phyloP scores from a whole-genome alignment of 1,284 basidiomycete species.

The Cutaneotrichosporon spelunceum region DNA sequence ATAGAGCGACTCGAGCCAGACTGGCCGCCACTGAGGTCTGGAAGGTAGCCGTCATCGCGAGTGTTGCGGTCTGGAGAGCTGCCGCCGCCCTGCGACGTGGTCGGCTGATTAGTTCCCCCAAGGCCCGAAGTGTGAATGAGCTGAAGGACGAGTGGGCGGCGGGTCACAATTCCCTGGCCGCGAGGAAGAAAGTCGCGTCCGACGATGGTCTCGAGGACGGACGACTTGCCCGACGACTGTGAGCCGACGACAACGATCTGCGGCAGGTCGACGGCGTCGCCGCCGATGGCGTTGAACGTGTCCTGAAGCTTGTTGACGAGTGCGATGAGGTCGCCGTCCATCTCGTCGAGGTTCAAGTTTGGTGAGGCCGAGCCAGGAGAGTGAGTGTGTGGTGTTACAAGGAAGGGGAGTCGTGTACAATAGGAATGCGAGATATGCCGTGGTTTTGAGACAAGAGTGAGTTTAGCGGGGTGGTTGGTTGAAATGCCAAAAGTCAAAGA shows the following conservation, averaged over 20 bases:
- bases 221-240: constrained; percentile 58
- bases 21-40: constrained; percentile 35
- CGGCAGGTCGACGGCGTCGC: constrained; percentile 58
- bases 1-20: constrained; percentile 26
- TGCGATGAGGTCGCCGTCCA: constrained; percentile 92
- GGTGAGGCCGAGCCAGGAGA: neutral
- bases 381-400: neutral
- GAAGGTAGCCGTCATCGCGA: constrained; percentile 38
- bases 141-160: constrained; percentile 90
- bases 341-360: constrained; percentile 39
- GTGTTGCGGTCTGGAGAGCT: neutral
- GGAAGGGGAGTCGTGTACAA: neutral
- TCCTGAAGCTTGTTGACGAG: constrained; percentile 91
- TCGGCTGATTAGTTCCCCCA: neutral
- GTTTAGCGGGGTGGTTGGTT: neutral
- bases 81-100: neutral
- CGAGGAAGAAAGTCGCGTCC: constrained; percentile 94
- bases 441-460: neutral
- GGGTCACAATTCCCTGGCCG: constrained; percentile 71
- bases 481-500: constrained; percentile 1
- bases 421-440: neutral
- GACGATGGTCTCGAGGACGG: constrained; percentile 68
- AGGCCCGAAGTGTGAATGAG: constrained; percentile 76
- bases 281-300: constrained; percentile 55
- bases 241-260: constrained; percentile 53